A percentile compares a stretch with the other conserved stretches of the same genome.
phyloP scores from a whole-genome alignment of 2,329 filamentous ascomycete species.

The Daldinia sp. region DNA sequence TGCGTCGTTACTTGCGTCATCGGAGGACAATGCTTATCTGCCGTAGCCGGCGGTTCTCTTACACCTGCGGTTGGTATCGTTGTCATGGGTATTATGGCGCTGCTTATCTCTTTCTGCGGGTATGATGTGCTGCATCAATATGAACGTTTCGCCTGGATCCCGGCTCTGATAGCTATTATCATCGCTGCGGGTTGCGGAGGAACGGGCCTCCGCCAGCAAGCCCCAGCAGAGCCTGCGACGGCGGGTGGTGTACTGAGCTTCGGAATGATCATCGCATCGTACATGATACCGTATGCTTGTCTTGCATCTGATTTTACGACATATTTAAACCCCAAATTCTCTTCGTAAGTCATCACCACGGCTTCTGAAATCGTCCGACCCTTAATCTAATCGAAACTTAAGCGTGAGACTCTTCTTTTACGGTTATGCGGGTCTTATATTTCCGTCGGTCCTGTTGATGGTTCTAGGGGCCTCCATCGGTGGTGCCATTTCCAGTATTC shows the following conservation, averaged over 20 bases:
- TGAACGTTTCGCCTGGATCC: conserved; percentile 66
- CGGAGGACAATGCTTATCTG: conserved; percentile 66
- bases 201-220: conserved; percentile 58
- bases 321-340: conserved; percentile 65
- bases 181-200: conserved; percentile 65
- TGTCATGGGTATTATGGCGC: conserved; percentile 63
- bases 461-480: conserved; percentile 70
- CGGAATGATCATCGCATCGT: conserved; percentile 68
- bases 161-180: conserved; percentile 61
- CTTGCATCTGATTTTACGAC: conserved; percentile 68
- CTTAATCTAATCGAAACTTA: conserved; percentile 20
- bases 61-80: conserved; percentile 66
- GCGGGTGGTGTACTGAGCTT: conserved; percentile 62
- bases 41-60: conserved; percentile 58
- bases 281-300: conserved; percentile 69
- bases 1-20: conserved; percentile 68
- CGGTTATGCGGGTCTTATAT: conserved; percentile 62
- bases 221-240: conserved; percentile 51
- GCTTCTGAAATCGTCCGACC: not conserved
- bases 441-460: conserved; percentile 68
- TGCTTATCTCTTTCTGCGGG: conserved; percentile 70
- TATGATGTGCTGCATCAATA: conserved; percentile 65
- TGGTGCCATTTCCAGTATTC: conserved; percentile 63
- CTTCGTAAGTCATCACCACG: conserved; percentile 51
- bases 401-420: conserved; percentile 59